Conservation (phyloP, 1,284 basidiomycete species). For the Tilletia caries region DNA sequence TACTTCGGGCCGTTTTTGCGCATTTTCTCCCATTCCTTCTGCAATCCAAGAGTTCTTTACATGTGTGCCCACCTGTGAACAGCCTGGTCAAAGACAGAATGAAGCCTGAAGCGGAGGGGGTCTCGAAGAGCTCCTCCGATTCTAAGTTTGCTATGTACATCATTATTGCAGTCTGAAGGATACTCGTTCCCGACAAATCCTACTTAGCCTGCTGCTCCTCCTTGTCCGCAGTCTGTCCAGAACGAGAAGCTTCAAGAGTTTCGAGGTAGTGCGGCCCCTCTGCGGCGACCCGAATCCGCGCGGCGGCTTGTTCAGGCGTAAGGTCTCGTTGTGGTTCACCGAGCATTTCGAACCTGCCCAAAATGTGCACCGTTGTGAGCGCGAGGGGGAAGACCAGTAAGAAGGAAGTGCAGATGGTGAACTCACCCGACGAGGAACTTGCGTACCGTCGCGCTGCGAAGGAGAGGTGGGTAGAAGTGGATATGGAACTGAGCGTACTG, state of each 20-base stretch:
- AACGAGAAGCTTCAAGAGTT: not conserved
- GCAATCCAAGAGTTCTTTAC: too few species aligned
- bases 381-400: not conserved
- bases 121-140: too few species aligned
- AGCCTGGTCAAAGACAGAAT: too few species aligned
- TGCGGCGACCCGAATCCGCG: conserved; percentile 59
- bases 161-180: too few species aligned
- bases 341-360: conserved; percentile 78
- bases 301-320: conserved; percentile 83
- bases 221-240: too few species aligned
- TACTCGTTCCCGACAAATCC: too few species aligned
- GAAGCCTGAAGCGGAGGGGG: too few species aligned
- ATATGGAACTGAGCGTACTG: conserved; percentile 73
- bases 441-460: conserved; percentile 75
- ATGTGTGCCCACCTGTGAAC: too few species aligned
- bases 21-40: too few species aligned
- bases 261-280: conserved; percentile 11
- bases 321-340: conserved; percentile 86
- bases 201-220: too few species aligned
- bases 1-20: too few species aligned
- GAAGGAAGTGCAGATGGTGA: not conserved
- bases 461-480: conserved; percentile 81
- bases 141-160: too few species aligned
- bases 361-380: not conserved
- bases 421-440: conserved; percentile 88